phyloP scores from a whole-genome alignment of 139 green algal genomes.

The Pleodorina starrii region DNA sequence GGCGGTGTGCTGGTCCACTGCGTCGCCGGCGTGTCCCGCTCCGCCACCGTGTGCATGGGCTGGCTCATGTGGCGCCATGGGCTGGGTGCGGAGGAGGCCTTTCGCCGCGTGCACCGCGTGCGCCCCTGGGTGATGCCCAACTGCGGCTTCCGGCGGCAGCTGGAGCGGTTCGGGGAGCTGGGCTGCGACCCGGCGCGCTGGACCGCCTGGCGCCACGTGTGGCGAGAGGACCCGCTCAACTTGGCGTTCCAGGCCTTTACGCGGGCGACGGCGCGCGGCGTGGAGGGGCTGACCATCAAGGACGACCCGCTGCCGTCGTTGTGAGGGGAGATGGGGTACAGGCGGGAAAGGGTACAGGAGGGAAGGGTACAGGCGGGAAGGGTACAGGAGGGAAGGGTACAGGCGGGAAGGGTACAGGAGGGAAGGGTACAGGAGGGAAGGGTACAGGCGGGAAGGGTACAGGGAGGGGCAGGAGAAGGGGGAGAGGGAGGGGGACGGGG shows the following conservation, averaged over 20 bases:
- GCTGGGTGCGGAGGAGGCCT: slow-evolving; percentile 72
- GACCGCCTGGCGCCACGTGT: slow-evolving; percentile 40
- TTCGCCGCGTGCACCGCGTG: slow-evolving; percentile 50
- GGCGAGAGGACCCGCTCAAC: slow-evolving; percentile 41
- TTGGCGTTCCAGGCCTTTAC: slow-evolving; percentile 9
- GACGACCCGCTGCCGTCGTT: slow-evolving; percentile 13
- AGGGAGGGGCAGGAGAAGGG: too few species aligned
- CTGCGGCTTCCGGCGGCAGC: slow-evolving; percentile 63
- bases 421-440: too few species aligned
- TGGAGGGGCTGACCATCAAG: neutral
- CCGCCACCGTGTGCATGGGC: slow-evolving; percentile 85
- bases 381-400: too few species aligned
- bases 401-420: too few species aligned
- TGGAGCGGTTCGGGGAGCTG: slow-evolving; percentile 48
- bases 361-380: too few species aligned
- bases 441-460: too few species aligned
- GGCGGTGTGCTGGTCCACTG: slow-evolving; percentile 73
- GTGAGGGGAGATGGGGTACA: neutral
- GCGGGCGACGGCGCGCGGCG: neutral
- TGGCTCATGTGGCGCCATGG: slow-evolving; percentile 91
- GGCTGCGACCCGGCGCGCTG: slow-evolving; percentile 47
- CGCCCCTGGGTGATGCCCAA: slow-evolving; percentile 65
- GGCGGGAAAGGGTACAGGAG: too few species aligned
- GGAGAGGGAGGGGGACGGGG: too few species aligned
- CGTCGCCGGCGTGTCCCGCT: slow-evolving; percentile 92